Conservation (phyloP, 2,329 filamentous ascomycete genomes). For the Aspergillus glaucus region DNA sequence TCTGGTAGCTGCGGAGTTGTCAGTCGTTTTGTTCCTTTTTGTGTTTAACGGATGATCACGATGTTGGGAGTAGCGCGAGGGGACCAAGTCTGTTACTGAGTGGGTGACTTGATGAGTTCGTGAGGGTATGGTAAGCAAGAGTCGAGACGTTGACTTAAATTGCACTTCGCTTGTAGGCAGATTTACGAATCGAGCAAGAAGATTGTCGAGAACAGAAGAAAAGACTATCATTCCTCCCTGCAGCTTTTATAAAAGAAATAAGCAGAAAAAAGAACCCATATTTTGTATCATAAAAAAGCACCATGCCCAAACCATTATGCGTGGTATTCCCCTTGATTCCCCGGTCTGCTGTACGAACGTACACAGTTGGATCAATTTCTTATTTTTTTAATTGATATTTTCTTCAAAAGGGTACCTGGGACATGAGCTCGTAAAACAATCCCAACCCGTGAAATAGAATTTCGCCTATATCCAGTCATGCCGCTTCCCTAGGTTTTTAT, state of each 20-base stretch:
- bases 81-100: too few species aligned
- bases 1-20: neutral
- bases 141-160: too few species aligned
- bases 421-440: slow-evolving; percentile 37
- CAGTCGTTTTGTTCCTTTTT: too few species aligned
- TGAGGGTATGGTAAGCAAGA: too few species aligned
- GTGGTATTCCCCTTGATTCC: slow-evolving; percentile 5
- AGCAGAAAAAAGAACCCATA: slow-evolving; percentile 8
- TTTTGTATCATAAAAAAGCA: slow-evolving; percentile 10
- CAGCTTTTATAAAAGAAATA: neutral
- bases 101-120: too few species aligned
- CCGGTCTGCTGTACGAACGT: slow-evolving; percentile 20
- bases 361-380: slow-evolving; percentile 29
- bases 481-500: slow-evolving; percentile 29
- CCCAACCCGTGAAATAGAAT: slow-evolving; percentile 29
- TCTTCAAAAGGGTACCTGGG: slow-evolving; percentile 36
- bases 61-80: too few species aligned
- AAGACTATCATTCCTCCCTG: neutral
- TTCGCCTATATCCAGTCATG: slow-evolving; percentile 34
- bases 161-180: too few species aligned
- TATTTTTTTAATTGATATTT: slow-evolving; percentile 37
- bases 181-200: too few species aligned
- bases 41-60: too few species aligned
- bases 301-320: slow-evolving; percentile 10
- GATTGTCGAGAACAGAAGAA: too few species aligned